These are phyloP conservation scores for Acidiella bohemica DNA, from an alignment of 495 filamentous ascomycete genomes.

Conservation along the genomic window DNA sequence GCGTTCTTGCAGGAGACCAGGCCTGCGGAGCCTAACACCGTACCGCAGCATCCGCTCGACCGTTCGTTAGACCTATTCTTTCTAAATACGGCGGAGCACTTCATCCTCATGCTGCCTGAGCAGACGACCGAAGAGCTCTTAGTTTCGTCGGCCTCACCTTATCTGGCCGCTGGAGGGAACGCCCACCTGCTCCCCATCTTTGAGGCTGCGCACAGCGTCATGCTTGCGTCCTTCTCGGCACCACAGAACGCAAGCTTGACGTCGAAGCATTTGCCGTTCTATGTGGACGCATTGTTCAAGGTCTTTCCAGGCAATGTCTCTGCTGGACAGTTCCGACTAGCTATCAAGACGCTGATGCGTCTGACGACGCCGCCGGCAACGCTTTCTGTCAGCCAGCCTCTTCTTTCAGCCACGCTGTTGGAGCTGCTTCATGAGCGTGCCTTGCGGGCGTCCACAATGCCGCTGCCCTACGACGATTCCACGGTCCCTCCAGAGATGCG, in stretches of 20 bases:
- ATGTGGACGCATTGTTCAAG: conserved; percentile 73
- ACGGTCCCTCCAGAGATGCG: conserved; percentile 11
- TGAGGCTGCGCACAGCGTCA: conserved; percentile 79
- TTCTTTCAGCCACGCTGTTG: conserved; percentile 63
- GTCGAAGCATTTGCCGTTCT: conserved; percentile 64
- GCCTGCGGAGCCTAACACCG: conserved; percentile 39
- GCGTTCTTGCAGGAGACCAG: conserved; percentile 56
- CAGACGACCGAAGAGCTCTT: conserved; percentile 57
- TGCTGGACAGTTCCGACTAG: conserved; percentile 79
- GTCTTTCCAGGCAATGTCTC: conserved; percentile 74
- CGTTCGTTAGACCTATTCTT: conserved; percentile 80
- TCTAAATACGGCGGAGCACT: conserved; percentile 78
- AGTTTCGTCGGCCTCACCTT: conserved; percentile 58
- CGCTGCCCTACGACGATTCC: conserved; percentile 29
- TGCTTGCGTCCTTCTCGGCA: conserved; percentile 69
- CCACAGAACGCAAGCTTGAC: conserved; percentile 61
- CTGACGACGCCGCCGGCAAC: conserved; percentile 72
- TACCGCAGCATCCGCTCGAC: conserved; percentile 64
- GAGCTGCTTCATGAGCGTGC: conserved; percentile 68
- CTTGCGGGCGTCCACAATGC: conserved; percentile 38
- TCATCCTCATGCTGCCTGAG: conserved; percentile 55
- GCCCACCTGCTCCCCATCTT: conserved; percentile 54
- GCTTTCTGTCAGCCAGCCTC: conserved; percentile 54
- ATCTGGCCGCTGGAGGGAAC: conserved; percentile 55
- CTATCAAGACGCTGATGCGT: conserved; percentile 78